Percentiles rank a stretch among this genome's conserved stretches.
Conservation (phyloP, 148 eudicot genomes). For the Rhododendron mucronatum region DNA sequence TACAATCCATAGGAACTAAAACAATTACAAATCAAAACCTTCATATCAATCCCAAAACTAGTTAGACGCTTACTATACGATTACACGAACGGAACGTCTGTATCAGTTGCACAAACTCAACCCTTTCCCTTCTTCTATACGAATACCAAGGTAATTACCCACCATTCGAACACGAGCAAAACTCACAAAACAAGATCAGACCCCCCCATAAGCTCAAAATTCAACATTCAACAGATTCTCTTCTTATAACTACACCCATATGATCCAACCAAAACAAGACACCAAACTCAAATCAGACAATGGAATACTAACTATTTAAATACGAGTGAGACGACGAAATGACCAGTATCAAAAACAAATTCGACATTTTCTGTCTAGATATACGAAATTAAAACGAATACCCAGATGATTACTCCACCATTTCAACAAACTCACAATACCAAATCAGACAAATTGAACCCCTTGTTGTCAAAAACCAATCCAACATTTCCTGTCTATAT, state of each 20-base stretch:
- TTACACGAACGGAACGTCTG: neutral
- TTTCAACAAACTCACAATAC: neutral
- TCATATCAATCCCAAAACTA: neutral
- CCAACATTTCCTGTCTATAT: neutral
- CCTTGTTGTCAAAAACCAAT: neutral
- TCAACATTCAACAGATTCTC: neutral
- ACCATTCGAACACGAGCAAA: neutral
- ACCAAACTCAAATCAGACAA: neutral
- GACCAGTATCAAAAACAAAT: neutral
- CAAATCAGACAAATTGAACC: neutral
- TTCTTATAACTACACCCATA: neutral
- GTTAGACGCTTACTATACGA: neutral
- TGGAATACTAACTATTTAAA: neutral
- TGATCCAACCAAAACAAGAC: neutral
- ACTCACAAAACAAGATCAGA: neutral
- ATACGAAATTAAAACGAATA: neutral
- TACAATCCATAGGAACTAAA: neutral
- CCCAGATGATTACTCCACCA: neutral
- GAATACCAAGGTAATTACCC: neutral
- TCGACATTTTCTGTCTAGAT: neutral
- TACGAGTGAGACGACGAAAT: neutral
- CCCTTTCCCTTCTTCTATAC: neutral
- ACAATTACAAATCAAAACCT: neutral
- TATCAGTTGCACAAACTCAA: neutral
- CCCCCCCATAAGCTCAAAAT: neutral